Base-by-base conservation (phyloP, 2,329 filamentous ascomycete species). In the Cladosporium sp. region DNA sequence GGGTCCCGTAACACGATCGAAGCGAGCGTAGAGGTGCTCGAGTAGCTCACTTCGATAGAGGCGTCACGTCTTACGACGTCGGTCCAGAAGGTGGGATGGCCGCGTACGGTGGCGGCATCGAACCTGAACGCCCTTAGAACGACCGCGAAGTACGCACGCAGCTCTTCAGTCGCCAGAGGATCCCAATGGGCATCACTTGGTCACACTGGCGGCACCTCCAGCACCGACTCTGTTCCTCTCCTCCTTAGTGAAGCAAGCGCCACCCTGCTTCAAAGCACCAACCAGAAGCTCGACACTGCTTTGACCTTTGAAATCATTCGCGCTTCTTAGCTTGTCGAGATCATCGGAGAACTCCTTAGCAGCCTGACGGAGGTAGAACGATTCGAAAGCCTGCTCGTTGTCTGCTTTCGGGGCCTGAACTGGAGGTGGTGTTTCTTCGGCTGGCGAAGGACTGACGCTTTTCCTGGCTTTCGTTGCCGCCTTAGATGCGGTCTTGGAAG, bases 341-440 rank as follows among this genome's bases (percentile, higher is more conserved):
- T 93, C 91, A 70, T 92, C 88, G 14, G 88, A 86, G 64, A 93
- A 87, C 75, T 93, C 90, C 59, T 83, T 80, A 0, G 90, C 91
- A 6, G 88, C 81, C 66, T 86, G 87, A 71, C 89, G 87, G 56
- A 93, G 84, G 76, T 92, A 92, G 75, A 87, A 89, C 11, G 86
- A 80, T 10, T 84, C 81, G 77, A 91, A 92, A 34, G 70, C 67
- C 61, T 73, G 67, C 30, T 76, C 70, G 4, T 70, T 61, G 32
- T 72, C 68, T 46, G 59, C 18, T 11, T 69, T 58, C 11, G 62
- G 23, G 25, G 59, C 32, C 14, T 43, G 60, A 6, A 25, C 32
- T 23, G 32, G 36, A 16, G 43, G 48, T 16, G 63, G 57, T 8
- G 67, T 36, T 23, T 65, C 65, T 7, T 63, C 56, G 21, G 48